A percentile compares a stretch with the other conserved stretches of the same genome.
Evolutionary conservation across 805 yeast genomes (phyloP).

Genomic region (Metschnikowia peoriensis): DNA sequence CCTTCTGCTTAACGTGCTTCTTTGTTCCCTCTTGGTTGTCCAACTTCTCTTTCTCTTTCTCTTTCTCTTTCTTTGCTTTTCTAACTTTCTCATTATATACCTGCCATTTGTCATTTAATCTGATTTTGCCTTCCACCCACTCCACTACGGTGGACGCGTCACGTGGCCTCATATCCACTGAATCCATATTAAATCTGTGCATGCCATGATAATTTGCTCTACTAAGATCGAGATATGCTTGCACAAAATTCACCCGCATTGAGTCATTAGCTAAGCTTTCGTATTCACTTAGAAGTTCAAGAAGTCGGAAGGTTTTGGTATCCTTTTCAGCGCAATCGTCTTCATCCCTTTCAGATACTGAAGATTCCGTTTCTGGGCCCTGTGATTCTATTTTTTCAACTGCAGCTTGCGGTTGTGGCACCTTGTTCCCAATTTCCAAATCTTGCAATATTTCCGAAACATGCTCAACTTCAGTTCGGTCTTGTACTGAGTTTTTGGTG

Average conservation of each 20-base stretch:
- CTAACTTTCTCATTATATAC: background rate
- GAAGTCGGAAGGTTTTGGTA: slow-evolving; percentile 15
- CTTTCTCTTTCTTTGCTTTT: background rate
- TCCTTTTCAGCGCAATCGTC: background rate
- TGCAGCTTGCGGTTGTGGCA: background rate
- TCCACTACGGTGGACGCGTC: slow-evolving; percentile 24
- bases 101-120: slow-evolving; percentile 2
- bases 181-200: slow-evolving; percentile 37
- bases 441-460: background rate
- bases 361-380: no score
- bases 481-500: background rate
- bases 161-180: slow-evolving; percentile 39
- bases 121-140: background rate
- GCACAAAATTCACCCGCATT: slow-evolving; percentile 22
- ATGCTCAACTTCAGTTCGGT: background rate
- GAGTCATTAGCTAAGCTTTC: slow-evolving; percentile 23
- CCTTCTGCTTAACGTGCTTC: background rate
- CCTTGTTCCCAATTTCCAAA: background rate
- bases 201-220: slow-evolving; percentile 43
- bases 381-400: background rate
- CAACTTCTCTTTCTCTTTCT: background rate
- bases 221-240: slow-evolving; percentile 42
- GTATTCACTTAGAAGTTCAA: slow-evolving; percentile 35
- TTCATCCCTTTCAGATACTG: background rate
- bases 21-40: background rate